These are phyloP conservation scores for Solanum aculeatissimum DNA, from an alignment of 305 asterid genomes.

Conservation along the genomic window DNA sequence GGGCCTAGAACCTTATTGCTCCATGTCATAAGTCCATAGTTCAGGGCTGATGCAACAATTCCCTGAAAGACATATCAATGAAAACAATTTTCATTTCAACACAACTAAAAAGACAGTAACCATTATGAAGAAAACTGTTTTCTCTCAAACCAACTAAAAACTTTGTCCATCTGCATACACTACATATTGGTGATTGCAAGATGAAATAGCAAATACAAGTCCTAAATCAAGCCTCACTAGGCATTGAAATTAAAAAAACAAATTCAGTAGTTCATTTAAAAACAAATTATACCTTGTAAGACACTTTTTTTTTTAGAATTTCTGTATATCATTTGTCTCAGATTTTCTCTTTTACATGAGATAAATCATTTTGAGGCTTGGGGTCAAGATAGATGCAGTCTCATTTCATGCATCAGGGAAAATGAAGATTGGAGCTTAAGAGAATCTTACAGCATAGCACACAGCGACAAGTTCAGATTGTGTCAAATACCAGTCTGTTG, in stretches of 20 bases:
- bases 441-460: slow-evolving; percentile 67
- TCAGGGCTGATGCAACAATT: slow-evolving; percentile 75
- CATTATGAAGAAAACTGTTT: background rate
- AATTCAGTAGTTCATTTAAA: too few species aligned
- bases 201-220: background rate
- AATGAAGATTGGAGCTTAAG: background rate
- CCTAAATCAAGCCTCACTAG: background rate
- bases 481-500: slow-evolving; percentile 66
- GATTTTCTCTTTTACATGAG: background rate
- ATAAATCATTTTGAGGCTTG: background rate
- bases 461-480: slow-evolving; percentile 67
- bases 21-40: slow-evolving; percentile 86
- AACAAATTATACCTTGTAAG: background rate
- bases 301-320: too few species aligned
- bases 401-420: background rate
- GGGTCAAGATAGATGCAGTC: background rate
- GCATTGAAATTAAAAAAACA: background rate
- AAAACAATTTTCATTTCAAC: background rate
- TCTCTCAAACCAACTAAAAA: background rate
- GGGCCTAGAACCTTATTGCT: slow-evolving; percentile 86
- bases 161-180: background rate
- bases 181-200: background rate
- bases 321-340: background rate
- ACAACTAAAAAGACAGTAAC: background rate
- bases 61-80: slow-evolving; percentile 43